These are phyloP conservation scores for Plasmopara halstedii DNA, from an alignment of 352 stramenopile species.

Conservation along the genomic window DNA sequence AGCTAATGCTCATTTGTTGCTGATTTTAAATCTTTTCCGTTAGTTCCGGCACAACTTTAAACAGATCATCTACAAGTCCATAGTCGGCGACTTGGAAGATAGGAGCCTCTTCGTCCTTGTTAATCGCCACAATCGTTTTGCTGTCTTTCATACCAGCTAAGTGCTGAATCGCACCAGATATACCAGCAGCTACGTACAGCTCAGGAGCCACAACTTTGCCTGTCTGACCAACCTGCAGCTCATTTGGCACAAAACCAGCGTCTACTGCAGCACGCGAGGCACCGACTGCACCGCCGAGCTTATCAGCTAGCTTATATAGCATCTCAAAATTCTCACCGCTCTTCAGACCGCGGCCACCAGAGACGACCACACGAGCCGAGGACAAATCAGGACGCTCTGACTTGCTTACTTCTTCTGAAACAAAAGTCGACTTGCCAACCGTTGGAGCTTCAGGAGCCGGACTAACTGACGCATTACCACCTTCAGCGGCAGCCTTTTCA, in stretches of 20 bases:
- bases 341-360: constrained; percentile 96
- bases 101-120: constrained; percentile 98
- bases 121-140: constrained; percentile 99
- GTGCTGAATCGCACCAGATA: constrained; percentile 99
- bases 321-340: constrained; percentile 97
- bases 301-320: constrained; percentile 97
- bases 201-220: constrained; percentile 98
- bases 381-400: constrained; percentile 94
- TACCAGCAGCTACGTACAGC: constrained; percentile 95
- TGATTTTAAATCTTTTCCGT: constrained; percentile 93
- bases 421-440: constrained; percentile 80
- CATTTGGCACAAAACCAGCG: constrained; percentile 97
- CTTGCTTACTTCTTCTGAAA: constrained; percentile 91
- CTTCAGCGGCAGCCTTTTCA: constrained; percentile 89
- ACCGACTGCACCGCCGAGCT: constrained; percentile 95
- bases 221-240: constrained; percentile 98
- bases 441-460: constrained; percentile 44
- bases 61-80: constrained; percentile 97
- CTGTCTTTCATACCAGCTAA: constrained; percentile 99
- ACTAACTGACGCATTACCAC: constrained; percentile 66
- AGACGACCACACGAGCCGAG: constrained; percentile 92
- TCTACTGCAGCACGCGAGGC: constrained; percentile 97
- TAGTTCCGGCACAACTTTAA: constrained; percentile 95
- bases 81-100: constrained; percentile 99
- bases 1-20: not conserved